Evolutionary conservation across 495 filamentous ascomycete species (phyloP).

Genomic region (Penicillium turbatum): DNA sequence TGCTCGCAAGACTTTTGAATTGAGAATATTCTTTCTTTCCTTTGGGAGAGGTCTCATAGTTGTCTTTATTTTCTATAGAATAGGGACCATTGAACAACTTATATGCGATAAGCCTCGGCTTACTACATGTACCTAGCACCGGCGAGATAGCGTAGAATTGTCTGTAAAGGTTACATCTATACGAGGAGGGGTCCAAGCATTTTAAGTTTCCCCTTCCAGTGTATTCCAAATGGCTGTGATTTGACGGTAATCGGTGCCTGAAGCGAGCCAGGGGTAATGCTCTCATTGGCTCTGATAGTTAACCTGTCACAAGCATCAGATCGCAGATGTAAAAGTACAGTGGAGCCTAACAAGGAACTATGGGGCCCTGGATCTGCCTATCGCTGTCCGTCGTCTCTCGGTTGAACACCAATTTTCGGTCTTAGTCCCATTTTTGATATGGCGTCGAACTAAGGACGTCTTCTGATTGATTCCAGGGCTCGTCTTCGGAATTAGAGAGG

Average conservation of each 20-base stretch:
- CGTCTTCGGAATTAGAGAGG: constrained; percentile 5
- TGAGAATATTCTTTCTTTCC: no score
- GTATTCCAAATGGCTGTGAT: neutral
- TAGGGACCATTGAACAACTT: no score
- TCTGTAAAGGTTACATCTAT: neutral
- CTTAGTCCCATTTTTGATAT: constrained; percentile 20
- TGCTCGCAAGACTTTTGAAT: no score
- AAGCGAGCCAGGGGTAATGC: neutral
- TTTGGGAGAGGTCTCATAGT: no score
- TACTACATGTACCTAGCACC: no score
- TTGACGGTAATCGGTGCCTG: neutral
- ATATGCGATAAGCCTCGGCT: no score
- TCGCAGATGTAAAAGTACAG: constrained; percentile 17
- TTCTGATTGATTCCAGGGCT: constrained; percentile 1
- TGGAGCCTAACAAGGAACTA: constrained; percentile 25
- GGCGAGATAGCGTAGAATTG: no score
- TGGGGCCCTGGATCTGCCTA: constrained; percentile 29
- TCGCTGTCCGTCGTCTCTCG: constrained; percentile 3
- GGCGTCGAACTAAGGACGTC: neutral
- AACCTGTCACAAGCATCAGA: neutral
- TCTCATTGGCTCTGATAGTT: neutral
- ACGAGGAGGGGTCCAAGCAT: neutral
- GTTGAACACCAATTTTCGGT: constrained; percentile 19
- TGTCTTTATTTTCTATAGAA: no score
- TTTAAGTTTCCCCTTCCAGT: neutral